phyloP scores from a whole-genome alignment of 2,329 filamentous ascomycete species.

The Botrytis elliptica region DNA sequence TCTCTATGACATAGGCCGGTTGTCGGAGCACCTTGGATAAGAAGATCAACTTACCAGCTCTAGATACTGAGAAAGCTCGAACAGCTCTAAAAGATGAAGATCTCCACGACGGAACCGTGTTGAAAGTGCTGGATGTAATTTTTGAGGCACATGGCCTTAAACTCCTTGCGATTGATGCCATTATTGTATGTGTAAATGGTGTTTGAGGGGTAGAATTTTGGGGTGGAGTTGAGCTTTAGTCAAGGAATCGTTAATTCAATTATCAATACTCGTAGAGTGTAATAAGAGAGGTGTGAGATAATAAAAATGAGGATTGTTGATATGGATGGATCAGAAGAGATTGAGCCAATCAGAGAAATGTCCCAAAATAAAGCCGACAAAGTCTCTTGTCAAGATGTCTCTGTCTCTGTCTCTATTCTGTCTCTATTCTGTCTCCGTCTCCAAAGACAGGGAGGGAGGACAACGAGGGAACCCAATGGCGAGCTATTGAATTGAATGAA shows the following conservation, averaged over 20 bases:
- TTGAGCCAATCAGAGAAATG: not conserved
- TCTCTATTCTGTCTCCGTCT: not conserved
- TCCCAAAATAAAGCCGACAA: no score
- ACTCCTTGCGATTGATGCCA: slow-evolving; percentile 60
- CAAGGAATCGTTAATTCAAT: not conserved
- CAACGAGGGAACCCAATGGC: not conserved
- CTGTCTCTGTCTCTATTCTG: not conserved
- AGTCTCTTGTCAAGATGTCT: not conserved
- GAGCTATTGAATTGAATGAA: not conserved
- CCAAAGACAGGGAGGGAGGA: not conserved
- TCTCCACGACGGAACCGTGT: slow-evolving; percentile 30
- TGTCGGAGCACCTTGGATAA: not conserved
- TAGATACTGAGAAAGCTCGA: slow-evolving; percentile 49
- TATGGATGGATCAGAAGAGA: not conserved
- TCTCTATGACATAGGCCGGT: not conserved
- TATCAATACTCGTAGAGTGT: no score
- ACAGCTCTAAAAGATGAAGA: slow-evolving; percentile 37
- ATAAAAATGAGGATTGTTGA: not conserved
- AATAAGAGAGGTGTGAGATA: not conserved
- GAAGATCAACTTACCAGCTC: slow-evolving; percentile 41
- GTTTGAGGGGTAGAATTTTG: slow-evolving; percentile 10
- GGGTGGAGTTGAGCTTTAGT: slow-evolving; percentile 1
- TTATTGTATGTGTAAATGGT: slow-evolving; percentile 36
- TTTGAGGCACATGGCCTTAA: slow-evolving; percentile 41
- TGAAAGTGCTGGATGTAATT: slow-evolving; percentile 28